phyloP scores from a whole-genome alignment of 495 filamentous ascomycete species.

The Parathielavia appendiculata region DNA sequence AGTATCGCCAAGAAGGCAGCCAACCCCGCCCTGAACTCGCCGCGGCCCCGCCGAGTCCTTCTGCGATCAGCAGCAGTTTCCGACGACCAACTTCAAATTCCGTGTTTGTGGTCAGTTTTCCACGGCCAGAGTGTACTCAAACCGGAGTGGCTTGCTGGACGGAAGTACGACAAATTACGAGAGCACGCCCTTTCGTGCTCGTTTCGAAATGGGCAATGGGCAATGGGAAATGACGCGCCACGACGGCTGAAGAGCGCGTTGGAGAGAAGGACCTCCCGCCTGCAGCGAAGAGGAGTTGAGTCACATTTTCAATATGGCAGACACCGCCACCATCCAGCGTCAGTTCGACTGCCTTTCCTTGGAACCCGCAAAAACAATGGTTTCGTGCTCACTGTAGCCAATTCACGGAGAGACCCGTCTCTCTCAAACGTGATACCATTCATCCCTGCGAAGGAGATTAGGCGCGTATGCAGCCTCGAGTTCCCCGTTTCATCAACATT shows the following conservation, averaged over 20 bases:
- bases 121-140: background rate
- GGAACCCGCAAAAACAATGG: background rate
- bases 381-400: background rate
- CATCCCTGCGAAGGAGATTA: background rate
- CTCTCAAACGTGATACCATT: background rate
- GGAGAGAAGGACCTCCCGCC: background rate
- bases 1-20: slow-evolving; percentile 12
- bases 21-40: slow-evolving; percentile 4
- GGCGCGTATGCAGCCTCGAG: slow-evolving; percentile 20
- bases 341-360: background rate
- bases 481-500: slow-evolving; percentile 15
- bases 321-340: slow-evolving; percentile 7
- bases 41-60: slow-evolving; percentile 11
- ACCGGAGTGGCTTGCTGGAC: background rate
- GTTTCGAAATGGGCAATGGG: background rate
- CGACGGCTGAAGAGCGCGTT: background rate
- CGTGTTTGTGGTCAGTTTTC: background rate
- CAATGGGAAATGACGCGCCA: slow-evolving; percentile 8
- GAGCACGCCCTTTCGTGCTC: slow-evolving; percentile 10
- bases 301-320: background rate
- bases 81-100: background rate
- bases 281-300: slow-evolving; percentile 5
- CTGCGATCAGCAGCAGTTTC: background rate
- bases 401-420: background rate
- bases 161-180: background rate